These are phyloP conservation scores for Hibiscus mutabilis DNA, from an alignment of 345 rosid genomes.

Conservation along the genomic window DNA sequence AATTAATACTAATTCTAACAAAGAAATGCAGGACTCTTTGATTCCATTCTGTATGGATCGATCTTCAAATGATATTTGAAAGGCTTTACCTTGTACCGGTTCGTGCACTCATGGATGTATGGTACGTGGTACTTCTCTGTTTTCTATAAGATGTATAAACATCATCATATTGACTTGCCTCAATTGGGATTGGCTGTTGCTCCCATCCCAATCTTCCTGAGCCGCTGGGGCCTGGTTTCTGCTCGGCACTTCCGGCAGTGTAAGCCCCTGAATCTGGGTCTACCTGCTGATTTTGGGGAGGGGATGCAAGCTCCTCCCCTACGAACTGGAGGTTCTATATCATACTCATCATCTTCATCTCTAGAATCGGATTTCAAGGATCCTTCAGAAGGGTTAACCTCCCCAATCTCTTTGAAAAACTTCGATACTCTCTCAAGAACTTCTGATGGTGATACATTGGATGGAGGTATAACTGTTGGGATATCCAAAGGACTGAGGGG, in stretches of 20 bases:
- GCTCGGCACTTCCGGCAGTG: slow-evolving; percentile 74
- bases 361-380: slow-evolving; percentile 8
- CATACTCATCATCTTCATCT: slow-evolving; percentile 15
- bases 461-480: slow-evolving; percentile 86
- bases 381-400: slow-evolving; percentile 27
- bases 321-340: slow-evolving; percentile 10
- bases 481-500: slow-evolving; percentile 96
- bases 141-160: slow-evolving; percentile 92
- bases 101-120: slow-evolving; percentile 91
- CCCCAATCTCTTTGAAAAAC: slow-evolving; percentile 89
- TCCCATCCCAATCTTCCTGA: slow-evolving; percentile 18
- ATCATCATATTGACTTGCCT: slow-evolving; percentile 84
- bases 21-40: background rate
- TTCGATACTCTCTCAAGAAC: slow-evolving; percentile 82
- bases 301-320: slow-evolving; percentile 44
- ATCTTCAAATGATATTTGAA: background rate
- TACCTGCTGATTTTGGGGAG: slow-evolving; percentile 78
- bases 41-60: background rate
- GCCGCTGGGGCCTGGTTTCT: slow-evolving; percentile 47
- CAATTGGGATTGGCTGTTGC: slow-evolving; percentile 55
- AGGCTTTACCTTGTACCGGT: slow-evolving; percentile 45
- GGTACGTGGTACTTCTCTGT: slow-evolving; percentile 85
- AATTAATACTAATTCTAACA: too few species aligned
- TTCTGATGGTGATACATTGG: slow-evolving; percentile 64
- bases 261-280: slow-evolving; percentile 86